A percentile compares a stretch with the other conserved stretches of the same genome.
Evolutionary conservation across 2,329 filamentous ascomycete species (phyloP).

Genomic region (Cercospora janseana): DNA sequence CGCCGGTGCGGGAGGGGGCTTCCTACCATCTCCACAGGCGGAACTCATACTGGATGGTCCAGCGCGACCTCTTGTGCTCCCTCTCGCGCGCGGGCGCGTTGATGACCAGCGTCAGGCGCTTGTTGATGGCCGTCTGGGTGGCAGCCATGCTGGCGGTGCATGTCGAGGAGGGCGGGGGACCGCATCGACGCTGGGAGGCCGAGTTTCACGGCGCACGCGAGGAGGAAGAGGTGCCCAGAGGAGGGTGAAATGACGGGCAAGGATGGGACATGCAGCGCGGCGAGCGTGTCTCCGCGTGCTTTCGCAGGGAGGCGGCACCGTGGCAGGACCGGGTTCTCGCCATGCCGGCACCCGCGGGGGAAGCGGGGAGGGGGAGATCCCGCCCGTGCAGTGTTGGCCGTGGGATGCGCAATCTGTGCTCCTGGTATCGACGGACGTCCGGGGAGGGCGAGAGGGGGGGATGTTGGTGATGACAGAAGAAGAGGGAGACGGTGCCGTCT

Average conservation of each 20-base stretch:
- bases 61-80: constrained; percentile 1
- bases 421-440: too few species aligned
- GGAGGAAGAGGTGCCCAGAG: background rate
- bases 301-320: background rate
- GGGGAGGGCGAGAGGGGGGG: too few species aligned
- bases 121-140: constrained; percentile 10
- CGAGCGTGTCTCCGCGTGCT: background rate
- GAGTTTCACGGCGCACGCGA: background rate
- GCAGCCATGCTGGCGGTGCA: background rate
- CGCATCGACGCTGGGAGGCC: background rate
- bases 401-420: too few species aligned
- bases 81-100: background rate
- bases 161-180: background rate
- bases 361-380: too few species aligned
- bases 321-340: too few species aligned
- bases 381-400: too few species aligned
- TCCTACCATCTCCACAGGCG: constrained; percentile 8
- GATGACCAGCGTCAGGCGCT: constrained; percentile 11
- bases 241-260: background rate
- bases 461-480: too few species aligned
- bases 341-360: too few species aligned
- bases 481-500: too few species aligned
- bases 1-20: background rate
- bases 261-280: background rate
- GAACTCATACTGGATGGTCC: constrained; percentile 13